These are phyloP conservation scores for Rhodomyrtus tomentosa DNA, from an alignment of 345 rosid species.

Conservation along the genomic window DNA sequence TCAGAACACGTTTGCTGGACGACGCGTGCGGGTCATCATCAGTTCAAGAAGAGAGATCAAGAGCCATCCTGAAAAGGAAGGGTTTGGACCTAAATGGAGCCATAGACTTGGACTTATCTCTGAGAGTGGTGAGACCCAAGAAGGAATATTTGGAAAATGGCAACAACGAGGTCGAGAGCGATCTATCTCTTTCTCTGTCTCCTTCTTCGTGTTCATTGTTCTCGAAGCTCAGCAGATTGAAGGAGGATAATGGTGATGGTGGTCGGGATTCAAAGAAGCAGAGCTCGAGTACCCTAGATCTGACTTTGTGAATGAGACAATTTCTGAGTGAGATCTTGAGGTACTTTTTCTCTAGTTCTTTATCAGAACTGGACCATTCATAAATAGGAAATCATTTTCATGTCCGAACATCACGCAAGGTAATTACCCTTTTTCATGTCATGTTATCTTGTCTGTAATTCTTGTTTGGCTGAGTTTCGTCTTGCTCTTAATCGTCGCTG, in stretches of 20 bases:
- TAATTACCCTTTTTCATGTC: background rate
- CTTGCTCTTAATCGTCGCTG: background rate
- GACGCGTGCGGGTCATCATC: background rate
- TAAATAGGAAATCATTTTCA: background rate
- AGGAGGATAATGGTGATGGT: slow-evolving; percentile 13
- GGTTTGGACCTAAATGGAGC: slow-evolving; percentile 1
- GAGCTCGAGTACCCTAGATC: slow-evolving; percentile 66
- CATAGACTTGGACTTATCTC: slow-evolving; percentile 62
- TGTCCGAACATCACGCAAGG: background rate
- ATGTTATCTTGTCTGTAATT: background rate
- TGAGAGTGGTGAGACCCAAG: slow-evolving; percentile 5
- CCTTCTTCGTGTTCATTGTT: slow-evolving; percentile 18
- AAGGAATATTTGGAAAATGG: background rate
- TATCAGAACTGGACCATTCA: background rate
- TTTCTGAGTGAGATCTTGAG: slow-evolving; percentile 53
- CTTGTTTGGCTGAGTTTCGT: background rate
- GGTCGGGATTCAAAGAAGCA: slow-evolving; percentile 17
- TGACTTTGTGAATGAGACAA: slow-evolving; percentile 65
- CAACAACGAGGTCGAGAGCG: slow-evolving; percentile 9
- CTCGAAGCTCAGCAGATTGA: slow-evolving; percentile 26
- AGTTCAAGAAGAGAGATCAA: background rate
- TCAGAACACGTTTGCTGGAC: background rate
- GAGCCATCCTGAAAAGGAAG: slow-evolving; percentile 28
- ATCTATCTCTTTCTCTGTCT: slow-evolving; percentile 61
- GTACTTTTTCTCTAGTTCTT: slow-evolving; percentile 31